Evolutionary conservation across 208 protist genomes (phyloP).

Genomic region (Trypanosomatidae sp.): DNA sequence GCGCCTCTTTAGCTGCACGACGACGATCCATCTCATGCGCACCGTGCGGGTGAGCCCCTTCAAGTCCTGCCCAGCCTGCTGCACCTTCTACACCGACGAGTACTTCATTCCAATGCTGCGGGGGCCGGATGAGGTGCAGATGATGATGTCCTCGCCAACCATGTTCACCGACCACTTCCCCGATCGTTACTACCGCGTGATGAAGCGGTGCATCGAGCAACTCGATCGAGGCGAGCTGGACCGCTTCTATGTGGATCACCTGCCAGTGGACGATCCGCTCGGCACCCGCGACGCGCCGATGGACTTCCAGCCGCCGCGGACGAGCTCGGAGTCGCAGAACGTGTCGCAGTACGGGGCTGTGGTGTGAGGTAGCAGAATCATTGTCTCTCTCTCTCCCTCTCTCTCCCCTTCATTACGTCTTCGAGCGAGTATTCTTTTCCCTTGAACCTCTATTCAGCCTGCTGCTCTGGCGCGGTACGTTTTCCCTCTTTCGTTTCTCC

Average conservation of each 20-base stretch:
- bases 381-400: too few relatives aligned
- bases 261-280: background rate
- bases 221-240: slow-evolving; percentile 69
- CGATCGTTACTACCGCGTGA: slow-evolving; percentile 62
- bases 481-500: too few relatives aligned
- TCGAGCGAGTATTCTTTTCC: too few relatives aligned
- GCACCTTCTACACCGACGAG: slow-evolving; percentile 40
- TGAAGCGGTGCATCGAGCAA: slow-evolving; percentile 34
- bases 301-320: too few relatives aligned
- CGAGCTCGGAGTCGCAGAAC: too few relatives aligned
- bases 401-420: too few relatives aligned
- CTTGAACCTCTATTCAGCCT: too few relatives aligned
- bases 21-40: slow-evolving; percentile 74
- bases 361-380: too few relatives aligned
- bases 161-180: slow-evolving; percentile 91
- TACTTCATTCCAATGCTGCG: slow-evolving; percentile 65
- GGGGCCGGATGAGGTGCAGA: slow-evolving; percentile 60
- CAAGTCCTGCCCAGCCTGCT: slow-evolving; percentile 11
- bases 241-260: slow-evolving; percentile 60
- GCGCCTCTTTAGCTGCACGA: slow-evolving; percentile 60
- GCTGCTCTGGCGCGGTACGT: too few relatives aligned
- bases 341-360: too few relatives aligned
- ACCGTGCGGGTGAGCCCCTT: slow-evolving; percentile 36
- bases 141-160: slow-evolving; percentile 56
- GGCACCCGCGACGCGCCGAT: too few relatives aligned